Percentiles rank a stretch among this genome's conserved stretches.
phyloP scores from a whole-genome alignment of 192 early-diverging fungal genomes.

The Entomortierella chlamydospora region DNA sequence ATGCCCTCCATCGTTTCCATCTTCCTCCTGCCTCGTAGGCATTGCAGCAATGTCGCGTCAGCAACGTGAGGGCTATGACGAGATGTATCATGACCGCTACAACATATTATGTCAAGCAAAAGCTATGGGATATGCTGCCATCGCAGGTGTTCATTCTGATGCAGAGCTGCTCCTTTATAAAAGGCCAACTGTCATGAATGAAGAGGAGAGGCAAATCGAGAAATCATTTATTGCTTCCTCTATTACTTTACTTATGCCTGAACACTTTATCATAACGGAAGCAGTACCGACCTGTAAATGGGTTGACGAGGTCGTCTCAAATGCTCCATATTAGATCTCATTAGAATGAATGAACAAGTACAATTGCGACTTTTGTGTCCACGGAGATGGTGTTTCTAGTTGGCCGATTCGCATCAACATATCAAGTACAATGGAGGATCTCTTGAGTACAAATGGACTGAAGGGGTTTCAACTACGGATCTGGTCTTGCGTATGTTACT shows the following conservation, averaged over 20 bases:
- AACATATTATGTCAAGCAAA: constrained; percentile 93
- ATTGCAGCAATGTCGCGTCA: too few species aligned
- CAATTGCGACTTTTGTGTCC: constrained; percentile 93
- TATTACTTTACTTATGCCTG: neutral
- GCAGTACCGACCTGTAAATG: constrained; percentile 91
- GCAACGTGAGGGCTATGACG: constrained; percentile 94
- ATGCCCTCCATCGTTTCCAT: too few species aligned
- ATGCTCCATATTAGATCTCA: constrained; percentile 91
- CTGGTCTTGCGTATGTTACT: constrained; percentile 94
- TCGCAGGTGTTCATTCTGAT: constrained; percentile 96
- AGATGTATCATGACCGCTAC: constrained; percentile 91
- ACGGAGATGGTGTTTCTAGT: constrained; percentile 94
- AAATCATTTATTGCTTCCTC: too few species aligned
- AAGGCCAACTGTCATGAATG: constrained; percentile 94
- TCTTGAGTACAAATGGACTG: constrained; percentile 90
- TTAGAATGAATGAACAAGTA: constrained; percentile 85
- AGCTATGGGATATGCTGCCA: constrained; percentile 88
- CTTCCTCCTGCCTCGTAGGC: too few species aligned
- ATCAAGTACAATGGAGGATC: constrained; percentile 92
- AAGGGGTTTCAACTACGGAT: constrained; percentile 94
- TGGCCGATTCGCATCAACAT: constrained; percentile 90
- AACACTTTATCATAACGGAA: constrained; percentile 29
- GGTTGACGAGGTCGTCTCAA: constrained; percentile 87
- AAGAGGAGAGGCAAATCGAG: constrained; percentile 91
- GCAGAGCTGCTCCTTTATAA: constrained; percentile 89